These are phyloP conservation scores for Pichia sp. DNA, from an alignment of 1,139 yeast species.

Conservation along the genomic window DNA sequence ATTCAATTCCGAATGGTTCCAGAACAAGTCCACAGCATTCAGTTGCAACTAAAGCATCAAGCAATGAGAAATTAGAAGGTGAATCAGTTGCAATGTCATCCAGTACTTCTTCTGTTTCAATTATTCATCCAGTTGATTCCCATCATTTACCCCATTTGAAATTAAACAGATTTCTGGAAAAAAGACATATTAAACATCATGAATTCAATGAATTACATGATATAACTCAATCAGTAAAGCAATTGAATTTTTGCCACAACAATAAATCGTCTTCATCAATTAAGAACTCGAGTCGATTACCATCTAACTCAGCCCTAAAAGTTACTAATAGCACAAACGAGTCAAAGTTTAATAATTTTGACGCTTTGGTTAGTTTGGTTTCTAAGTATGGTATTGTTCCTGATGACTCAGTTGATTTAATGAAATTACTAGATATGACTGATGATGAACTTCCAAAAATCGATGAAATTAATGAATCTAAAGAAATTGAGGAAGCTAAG, in stretches of 20 bases:
- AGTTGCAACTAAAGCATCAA: not conserved
- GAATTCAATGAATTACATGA: slow-evolving; percentile 3
- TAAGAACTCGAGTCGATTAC: not conserved
- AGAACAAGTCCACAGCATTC: not conserved
- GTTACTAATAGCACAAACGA: not conserved
- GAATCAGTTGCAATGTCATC: not conserved
- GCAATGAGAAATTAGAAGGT: not conserved
- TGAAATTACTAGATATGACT: slow-evolving; percentile 5
- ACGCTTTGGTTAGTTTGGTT: slow-evolving; percentile 18
- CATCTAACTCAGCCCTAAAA: not conserved
- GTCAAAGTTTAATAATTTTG: slow-evolving; percentile 14
- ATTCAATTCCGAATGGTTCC: not conserved
- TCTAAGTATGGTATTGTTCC: slow-evolving; percentile 51
- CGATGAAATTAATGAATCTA: not conserved
- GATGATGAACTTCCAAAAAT: not conserved
- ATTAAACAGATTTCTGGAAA: slow-evolving; percentile 17
- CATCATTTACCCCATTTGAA: slow-evolving; percentile 14
- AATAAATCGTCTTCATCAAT: not conserved
- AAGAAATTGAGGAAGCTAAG: not conserved
- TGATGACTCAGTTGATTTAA: slow-evolving; percentile 30
- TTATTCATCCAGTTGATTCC: slow-evolving; percentile 12
- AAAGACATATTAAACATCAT: slow-evolving; percentile 11
- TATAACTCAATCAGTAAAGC: not conserved
- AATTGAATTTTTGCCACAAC: not conserved
- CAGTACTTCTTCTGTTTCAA: slow-evolving; percentile 8